phyloP scores from a whole-genome alignment of 768 basidiomycete species.

The Leccinum broughii region DNA sequence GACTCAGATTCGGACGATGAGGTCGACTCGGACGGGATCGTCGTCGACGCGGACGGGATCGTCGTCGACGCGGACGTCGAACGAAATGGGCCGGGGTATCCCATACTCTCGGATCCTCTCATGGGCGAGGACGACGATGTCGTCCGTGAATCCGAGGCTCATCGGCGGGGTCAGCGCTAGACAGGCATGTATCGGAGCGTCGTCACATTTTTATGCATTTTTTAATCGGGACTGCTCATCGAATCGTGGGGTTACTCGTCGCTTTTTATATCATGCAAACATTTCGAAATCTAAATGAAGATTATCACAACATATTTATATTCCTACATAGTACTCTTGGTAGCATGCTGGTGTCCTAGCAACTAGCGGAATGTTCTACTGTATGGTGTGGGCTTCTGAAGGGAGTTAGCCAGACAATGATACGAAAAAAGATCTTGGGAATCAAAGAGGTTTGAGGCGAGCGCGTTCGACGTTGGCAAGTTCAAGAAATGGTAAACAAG shows the following conservation, averaged over 20 bases:
- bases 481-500: too few relatives aligned
- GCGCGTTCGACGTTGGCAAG: too few relatives aligned
- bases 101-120: slow-evolving; percentile 14
- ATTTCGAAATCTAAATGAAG: neutral
- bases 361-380: neutral
- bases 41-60: too few relatives aligned
- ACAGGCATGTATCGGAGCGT: neutral
- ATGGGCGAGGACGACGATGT: slow-evolving; percentile 15
- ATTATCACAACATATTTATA: neutral
- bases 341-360: neutral
- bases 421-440: neutral
- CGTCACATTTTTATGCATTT: neutral
- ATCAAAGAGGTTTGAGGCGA: too few relatives aligned
- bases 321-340: neutral
- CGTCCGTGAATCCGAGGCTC: slow-evolving; percentile 10
- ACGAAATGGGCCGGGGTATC: slow-evolving; percentile 5
- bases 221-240: too few relatives aligned
- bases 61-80: slow-evolving; percentile 17
- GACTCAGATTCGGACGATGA: neutral
- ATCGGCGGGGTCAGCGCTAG: neutral
- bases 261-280: neutral
- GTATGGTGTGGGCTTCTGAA: too few relatives aligned
- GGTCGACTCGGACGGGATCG: neutral
- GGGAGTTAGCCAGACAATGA: too few relatives aligned
- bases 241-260: too few relatives aligned